These are phyloP conservation scores for Cylindrodendrum hubeiense DNA, from an alignment of 2,329 filamentous ascomycete species.

Conservation along the genomic window DNA sequence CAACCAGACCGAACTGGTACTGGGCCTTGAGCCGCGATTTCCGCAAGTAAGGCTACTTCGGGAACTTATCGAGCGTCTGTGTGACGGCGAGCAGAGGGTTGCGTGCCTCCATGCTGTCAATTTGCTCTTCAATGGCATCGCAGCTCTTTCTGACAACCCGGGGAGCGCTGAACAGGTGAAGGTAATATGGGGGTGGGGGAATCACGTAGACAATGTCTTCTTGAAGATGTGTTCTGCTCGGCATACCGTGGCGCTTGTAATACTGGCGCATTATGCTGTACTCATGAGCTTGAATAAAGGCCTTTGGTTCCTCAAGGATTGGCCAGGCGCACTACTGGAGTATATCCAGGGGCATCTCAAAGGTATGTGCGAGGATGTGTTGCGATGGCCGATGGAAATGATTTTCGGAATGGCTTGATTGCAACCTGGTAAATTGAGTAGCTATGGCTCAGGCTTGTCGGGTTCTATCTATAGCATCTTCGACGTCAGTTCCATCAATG, in stretches of 20 bases:
- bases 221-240: constrained; percentile 3
- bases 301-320: neutral
- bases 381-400: too few species aligned
- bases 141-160: too few species aligned
- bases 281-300: neutral
- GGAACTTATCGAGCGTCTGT: neutral
- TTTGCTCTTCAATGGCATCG: neutral
- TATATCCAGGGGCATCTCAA: too few species aligned
- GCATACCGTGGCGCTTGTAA: constrained; percentile 1
- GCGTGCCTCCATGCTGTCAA: neutral
- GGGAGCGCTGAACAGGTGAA: neutral
- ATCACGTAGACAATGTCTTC: constrained; percentile 1
- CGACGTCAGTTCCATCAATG: too few species aligned
- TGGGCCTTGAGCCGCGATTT: too few species aligned
- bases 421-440: too few species aligned
- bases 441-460: too few species aligned
- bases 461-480: too few species aligned
- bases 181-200: constrained; percentile 13
- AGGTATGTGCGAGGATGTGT: too few species aligned
- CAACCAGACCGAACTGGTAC: too few species aligned
- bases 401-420: too few species aligned
- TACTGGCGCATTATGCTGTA: constrained; percentile 1
- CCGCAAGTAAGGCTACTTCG: neutral
- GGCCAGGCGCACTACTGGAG: too few species aligned
- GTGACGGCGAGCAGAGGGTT: neutral